phyloP scores from a whole-genome alignment of 495 filamentous ascomycete genomes.

The Penicillium atrosanguineum region DNA sequence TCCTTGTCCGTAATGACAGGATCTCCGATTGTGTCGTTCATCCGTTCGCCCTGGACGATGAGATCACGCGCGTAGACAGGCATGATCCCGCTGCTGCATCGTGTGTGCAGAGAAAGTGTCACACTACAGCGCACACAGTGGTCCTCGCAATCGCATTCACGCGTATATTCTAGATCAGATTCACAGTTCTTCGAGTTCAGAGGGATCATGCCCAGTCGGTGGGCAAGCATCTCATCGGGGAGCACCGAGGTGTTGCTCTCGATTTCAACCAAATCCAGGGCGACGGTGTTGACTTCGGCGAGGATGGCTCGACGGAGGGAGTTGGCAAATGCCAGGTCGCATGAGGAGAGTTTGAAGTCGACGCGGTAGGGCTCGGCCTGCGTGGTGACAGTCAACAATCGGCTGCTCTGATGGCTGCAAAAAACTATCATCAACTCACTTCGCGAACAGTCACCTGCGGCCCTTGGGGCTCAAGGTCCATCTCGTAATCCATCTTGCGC shows the following conservation, averaged over 20 bases:
- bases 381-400: constrained; percentile 1
- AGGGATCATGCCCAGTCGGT: constrained; percentile 89
- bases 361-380: constrained; percentile 69
- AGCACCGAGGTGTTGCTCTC: constrained; percentile 91
- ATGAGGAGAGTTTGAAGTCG: constrained; percentile 76
- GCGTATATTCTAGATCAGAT: constrained; percentile 76
- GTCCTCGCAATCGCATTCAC: constrained; percentile 93
- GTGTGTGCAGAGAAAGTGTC: constrained; percentile 74
- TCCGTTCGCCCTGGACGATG: constrained; percentile 56
- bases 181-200: constrained; percentile 82
- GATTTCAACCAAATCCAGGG: constrained; percentile 92
- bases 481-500: constrained; percentile 65
- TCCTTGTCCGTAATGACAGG: constrained; percentile 84
- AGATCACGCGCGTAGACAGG: constrained; percentile 87
- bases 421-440: constrained; percentile 33
- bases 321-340: constrained; percentile 89
- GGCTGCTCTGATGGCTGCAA: background rate
- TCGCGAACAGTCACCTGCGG: constrained; percentile 70
- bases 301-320: constrained; percentile 89
- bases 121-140: constrained; percentile 90
- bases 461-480: constrained; percentile 63
- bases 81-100: constrained; percentile 82
- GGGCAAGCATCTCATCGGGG: constrained; percentile 91
- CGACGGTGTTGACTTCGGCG: constrained; percentile 91
- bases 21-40: constrained; percentile 73